Conservation (phyloP, 2,329 filamentous ascomycete species). For the Tolypocladium capitatum region DNA sequence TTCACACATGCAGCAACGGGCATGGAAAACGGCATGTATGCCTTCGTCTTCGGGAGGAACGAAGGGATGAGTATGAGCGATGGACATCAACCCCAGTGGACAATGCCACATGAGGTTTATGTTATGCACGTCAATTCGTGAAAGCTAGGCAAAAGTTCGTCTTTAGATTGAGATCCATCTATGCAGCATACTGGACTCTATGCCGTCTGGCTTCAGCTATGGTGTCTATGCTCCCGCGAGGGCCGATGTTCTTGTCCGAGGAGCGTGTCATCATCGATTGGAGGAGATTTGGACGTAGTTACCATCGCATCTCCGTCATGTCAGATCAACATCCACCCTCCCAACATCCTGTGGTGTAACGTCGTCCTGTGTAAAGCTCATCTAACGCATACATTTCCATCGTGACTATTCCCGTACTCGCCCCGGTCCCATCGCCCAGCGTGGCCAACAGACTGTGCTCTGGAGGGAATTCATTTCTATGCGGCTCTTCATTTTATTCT, state of each 20-base stretch:
- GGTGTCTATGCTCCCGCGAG: background rate
- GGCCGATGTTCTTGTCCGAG: background rate
- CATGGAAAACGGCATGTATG: background rate
- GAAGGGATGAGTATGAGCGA: background rate
- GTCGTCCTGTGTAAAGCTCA: background rate
- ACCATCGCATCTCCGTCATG: background rate
- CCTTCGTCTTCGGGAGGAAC: background rate
- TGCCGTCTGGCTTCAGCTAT: too few relatives aligned
- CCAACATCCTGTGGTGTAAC: background rate
- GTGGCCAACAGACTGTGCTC: background rate
- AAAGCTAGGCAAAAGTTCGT: background rate
- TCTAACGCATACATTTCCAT: conserved; percentile 4
- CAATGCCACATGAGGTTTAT: background rate
- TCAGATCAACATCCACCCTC: background rate
- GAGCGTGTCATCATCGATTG: background rate
- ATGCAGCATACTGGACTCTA: background rate
- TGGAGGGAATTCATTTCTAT: background rate
- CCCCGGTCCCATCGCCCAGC: background rate
- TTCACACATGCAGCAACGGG: background rate
- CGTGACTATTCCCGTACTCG: background rate
- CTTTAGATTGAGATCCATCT: background rate
- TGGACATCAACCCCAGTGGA: background rate
- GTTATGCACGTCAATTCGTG: background rate
- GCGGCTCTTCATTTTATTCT: conserved; percentile 6
- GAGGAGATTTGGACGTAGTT: background rate